phyloP scores from a whole-genome alignment of 2,329 filamentous ascomycete species.

The Cladosporium austrohemisphaericum region DNA sequence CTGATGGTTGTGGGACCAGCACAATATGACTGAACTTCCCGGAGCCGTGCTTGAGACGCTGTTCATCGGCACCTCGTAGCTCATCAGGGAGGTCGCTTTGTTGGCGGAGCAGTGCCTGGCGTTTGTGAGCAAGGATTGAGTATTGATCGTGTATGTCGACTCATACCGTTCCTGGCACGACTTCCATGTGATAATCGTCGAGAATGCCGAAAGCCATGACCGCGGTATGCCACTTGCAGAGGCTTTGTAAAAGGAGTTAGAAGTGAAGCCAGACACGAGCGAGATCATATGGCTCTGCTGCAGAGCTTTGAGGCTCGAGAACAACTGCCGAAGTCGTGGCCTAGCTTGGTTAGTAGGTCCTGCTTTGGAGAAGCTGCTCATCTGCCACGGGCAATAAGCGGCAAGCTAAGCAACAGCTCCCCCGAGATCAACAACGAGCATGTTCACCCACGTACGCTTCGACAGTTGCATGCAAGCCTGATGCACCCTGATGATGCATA shows the following conservation, averaged over 20 bases:
- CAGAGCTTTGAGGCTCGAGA: neutral
- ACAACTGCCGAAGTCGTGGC: neutral
- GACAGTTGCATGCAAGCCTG: too few relatives aligned
- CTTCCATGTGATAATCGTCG: slow-evolving; percentile 43
- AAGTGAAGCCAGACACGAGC: too few relatives aligned
- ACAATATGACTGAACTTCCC: slow-evolving; percentile 29
- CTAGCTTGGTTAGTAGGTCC: neutral
- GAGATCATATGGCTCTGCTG: neutral
- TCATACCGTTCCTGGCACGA: slow-evolving; percentile 49
- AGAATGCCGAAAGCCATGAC: slow-evolving; percentile 48
- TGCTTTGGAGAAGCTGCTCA: too few relatives aligned
- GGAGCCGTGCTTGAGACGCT: slow-evolving; percentile 33
- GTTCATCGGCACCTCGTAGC: slow-evolving; percentile 41
- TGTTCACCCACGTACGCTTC: too few relatives aligned
- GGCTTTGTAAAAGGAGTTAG: too few relatives aligned
- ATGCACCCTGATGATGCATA: too few relatives aligned
- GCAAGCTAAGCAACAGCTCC: too few relatives aligned
- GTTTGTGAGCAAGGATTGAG: too few relatives aligned
- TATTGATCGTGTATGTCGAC: too few relatives aligned
- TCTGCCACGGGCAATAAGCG: too few relatives aligned
- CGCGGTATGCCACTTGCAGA: too few relatives aligned
- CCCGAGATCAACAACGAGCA: too few relatives aligned
- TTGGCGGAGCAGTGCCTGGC: slow-evolving; percentile 16
- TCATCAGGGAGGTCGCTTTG: slow-evolving; percentile 44
- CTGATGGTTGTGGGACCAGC: slow-evolving; percentile 44